Evolutionary conservation across 1,139 yeast species (phyloP), one percentile per base, ranked within the genome.

Genomic region (Saccharomyces hybrid): DNA sequence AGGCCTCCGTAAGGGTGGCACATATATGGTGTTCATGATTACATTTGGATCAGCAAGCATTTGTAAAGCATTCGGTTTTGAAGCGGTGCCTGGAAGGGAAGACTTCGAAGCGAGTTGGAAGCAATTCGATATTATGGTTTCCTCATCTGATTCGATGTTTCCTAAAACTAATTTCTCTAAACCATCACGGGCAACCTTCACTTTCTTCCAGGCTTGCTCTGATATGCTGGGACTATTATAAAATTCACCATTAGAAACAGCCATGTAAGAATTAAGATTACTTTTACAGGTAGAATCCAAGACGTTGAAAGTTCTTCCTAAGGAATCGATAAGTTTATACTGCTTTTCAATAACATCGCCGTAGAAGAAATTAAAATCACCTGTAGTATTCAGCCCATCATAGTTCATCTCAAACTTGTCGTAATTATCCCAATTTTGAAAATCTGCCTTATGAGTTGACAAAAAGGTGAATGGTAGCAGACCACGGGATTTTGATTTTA

Each of bases 301-400:
- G 11, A 83, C 76, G 55, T 75, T 74, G 60, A 80, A 56, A 11
- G 69, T 62, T 13, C 63, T 54, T n/a, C 67, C 68, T 25, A 60
- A 49, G 5, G 70, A 64, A 55, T 67, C 70, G 38, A 68, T 61
- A 5, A 66, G 50, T 27, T 57, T 54, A 53, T 62, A 74, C 25
- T 75, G 76, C 9, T 73, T 78, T 58, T 50, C 64, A 60, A 62
- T 59, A 8, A 84, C 67, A 52, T 77, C 75, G 0, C 97, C 98
- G 67, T 84, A 86, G 47, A 93, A 70, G 58, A 93, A 73, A 6
- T 87, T 83, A 69, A 91, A 91, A n/a, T 96, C 96, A 0, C 96
- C 96, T 19, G 90, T 80, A 41, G 75, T 70, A 7, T 69, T 63
- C 29, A 88, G 69, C 5, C 64, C 49, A 4, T 62, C 58, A 50